A percentile compares a stretch with the other conserved stretches of the same genome.
Conservation (phyloP, 2,329 filamentous ascomycete genomes). For the Colletotrichum kahawae region DNA sequence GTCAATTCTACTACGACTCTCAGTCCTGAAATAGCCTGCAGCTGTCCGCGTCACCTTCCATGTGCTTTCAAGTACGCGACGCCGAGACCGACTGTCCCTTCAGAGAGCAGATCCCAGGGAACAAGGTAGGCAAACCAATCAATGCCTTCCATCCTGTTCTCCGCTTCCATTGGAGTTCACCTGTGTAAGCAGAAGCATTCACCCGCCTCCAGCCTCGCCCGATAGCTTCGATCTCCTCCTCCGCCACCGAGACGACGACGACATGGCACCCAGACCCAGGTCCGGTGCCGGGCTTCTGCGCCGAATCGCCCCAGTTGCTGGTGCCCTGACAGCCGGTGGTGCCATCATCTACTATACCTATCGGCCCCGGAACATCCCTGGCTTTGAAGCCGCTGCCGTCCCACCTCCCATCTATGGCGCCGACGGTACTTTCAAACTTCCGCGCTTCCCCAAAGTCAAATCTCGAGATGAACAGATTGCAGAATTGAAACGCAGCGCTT, state of each 20-base stretch:
- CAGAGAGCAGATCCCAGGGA: neutral
- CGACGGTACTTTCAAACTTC: conserved; percentile 70
- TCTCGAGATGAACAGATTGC: conserved; percentile 68
- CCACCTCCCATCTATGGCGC: conserved; percentile 73
- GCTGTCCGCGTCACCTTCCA: neutral
- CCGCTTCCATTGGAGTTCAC: neutral
- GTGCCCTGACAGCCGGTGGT: conserved; percentile 45
- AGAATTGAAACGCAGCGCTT: conserved; percentile 55
- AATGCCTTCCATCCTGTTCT: neutral
- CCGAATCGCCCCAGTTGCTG: conserved; percentile 48
- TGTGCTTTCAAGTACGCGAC: neutral
- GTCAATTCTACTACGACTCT: neutral
- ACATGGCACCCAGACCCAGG: neutral
- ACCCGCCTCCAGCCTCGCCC: neutral
- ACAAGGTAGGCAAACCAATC: neutral
- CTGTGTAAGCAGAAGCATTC: neutral
- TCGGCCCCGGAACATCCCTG: conserved; percentile 75
- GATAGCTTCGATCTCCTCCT: neutral
- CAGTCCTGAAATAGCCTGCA: neutral
- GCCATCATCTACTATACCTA: conserved; percentile 59
- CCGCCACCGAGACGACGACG: neutral
- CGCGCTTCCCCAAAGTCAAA: conserved; percentile 68
- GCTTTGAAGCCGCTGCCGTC: conserved; percentile 70
- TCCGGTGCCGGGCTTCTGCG: conserved; percentile 34
- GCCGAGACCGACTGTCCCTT: neutral